Percentiles rank a stretch among this genome's conserved stretches.
Evolutionary conservation across 192 early-diverging fungal genomes (phyloP).

Genomic region (Coemansia sp.): DNA sequence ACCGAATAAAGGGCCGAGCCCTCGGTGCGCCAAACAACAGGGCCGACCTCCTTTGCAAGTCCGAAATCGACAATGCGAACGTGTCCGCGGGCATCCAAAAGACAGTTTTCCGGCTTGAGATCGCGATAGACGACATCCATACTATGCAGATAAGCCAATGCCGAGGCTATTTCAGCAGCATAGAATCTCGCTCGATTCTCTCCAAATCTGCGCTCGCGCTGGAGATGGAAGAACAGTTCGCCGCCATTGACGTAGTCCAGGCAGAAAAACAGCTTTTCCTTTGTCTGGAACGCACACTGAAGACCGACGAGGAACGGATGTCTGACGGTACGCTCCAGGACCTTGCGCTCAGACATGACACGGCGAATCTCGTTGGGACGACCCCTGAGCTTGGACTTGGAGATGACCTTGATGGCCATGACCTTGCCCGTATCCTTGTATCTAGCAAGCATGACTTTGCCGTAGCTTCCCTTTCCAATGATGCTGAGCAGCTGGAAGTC

Average conservation of each 20-base stretch:
- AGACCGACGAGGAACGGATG: conserved; percentile 70
- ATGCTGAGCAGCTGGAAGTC: conserved; percentile 63
- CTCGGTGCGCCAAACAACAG: conserved; percentile 77
- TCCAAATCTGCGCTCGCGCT: conserved; percentile 60
- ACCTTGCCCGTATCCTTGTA: conserved; percentile 59
- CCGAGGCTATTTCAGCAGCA: conserved; percentile 52
- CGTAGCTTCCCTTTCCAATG: conserved; percentile 65
- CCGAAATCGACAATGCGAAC: conserved; percentile 86
- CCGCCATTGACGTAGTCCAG: conserved; percentile 74
- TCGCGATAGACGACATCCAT: conserved; percentile 65
- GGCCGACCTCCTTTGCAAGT: conserved; percentile 72
- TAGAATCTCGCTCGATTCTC: conserved; percentile 62
- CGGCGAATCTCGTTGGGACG: conserved; percentile 57
- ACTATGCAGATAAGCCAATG: conserved; percentile 57
- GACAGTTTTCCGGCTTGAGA: conserved; percentile 69
- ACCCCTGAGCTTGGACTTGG: conserved; percentile 57
- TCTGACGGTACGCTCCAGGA: conserved; percentile 51
- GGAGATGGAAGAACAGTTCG: conserved; percentile 71
- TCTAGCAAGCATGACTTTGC: conserved; percentile 62
- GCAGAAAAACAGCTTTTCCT: conserved; percentile 66
- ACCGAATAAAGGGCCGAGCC: conserved; percentile 51
- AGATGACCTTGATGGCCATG: conserved; percentile 62
- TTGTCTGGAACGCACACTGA: conserved; percentile 72
- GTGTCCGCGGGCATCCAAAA: conserved; percentile 71
- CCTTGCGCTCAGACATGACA: conserved; percentile 63